phyloP scores from a whole-genome alignment of 495 filamentous ascomycete species.

The Penicillium maclennaniae region DNA sequence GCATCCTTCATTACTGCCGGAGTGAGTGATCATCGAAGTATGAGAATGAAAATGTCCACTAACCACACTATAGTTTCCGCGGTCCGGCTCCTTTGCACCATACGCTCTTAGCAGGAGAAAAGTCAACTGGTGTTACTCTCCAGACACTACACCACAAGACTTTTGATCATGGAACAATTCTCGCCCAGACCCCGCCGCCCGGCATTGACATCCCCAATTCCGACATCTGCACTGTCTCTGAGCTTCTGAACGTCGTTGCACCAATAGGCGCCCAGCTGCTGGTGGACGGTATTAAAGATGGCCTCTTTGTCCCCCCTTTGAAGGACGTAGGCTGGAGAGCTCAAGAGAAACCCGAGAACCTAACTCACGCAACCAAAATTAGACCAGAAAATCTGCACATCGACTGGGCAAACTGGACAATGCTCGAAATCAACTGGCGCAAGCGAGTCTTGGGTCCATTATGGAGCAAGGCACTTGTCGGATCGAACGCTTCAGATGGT shows the following conservation, averaged over 20 bases:
- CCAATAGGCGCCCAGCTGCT: conserved; percentile 58
- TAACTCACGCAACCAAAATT: conserved; percentile 51
- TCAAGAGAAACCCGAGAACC: conserved; percentile 8
- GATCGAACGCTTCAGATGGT: conserved; percentile 13
- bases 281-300: conserved; percentile 51
- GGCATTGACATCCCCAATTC: conserved; percentile 49
- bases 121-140: conserved; percentile 66
- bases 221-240: conserved; percentile 37
- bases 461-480: conserved; percentile 46
- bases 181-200: conserved; percentile 61
- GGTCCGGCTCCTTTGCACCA: conserved; percentile 78
- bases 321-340: conserved; percentile 36
- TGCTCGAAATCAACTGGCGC: conserved; percentile 43
- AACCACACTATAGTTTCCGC: conserved; percentile 54
- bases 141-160: conserved; percentile 72
- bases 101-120: conserved; percentile 57
- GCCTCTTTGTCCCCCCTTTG: conserved; percentile 64
- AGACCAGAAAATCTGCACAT: conserved; percentile 50
- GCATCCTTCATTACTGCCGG: conserved; percentile 89
- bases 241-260: conserved; percentile 38
- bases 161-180: conserved; percentile 75
- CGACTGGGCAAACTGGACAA: conserved; percentile 49
- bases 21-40: conserved; percentile 44
- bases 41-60: neutral
- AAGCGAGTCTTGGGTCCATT: conserved; percentile 51